Evolutionary conservation across 805 yeast species (phyloP), one percentile per base, ranked within the genome.

Genomic region (Cyberlindnera meyerae): DNA sequence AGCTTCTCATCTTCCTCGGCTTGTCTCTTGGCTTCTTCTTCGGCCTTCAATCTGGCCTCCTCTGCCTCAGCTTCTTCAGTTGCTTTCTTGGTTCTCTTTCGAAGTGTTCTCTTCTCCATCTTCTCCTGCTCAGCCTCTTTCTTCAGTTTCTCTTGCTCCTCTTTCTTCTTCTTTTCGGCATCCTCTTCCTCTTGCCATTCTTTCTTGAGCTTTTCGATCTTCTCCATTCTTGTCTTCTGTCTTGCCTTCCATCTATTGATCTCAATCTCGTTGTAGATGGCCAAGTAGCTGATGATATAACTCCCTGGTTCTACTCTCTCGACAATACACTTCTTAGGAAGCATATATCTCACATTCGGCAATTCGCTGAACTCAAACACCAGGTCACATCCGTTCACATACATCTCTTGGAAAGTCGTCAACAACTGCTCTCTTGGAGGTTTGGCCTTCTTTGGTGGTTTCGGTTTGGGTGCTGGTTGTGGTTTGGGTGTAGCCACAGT

Each of bases 341-440:
- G 54, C 40, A 72, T 62, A 51, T 73, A 90, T 40, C 97, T 70
- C 7, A 79, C 79, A 31, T 79, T 71, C 0, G 93, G 75, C 54
- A 79, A 80, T 49, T 93, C 97, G 18, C 72, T 71, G 61, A 79
- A 90, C 58, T 93, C 98, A 57, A 90, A 79, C 6, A 88, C 79
- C 27, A 93, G 56, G 36, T 85, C 82, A 1, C 94, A 87, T 48
- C 76, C 75, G 25, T 71, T 57, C 16, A 75, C 62, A 49, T 82
- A 83, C 54, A 77, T 72, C 47, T 81, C 89, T 51, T 84, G 94
- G 50, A 83, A 82, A 0, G 88, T 79, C 0, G 93, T 82, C 34
- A 84, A 60, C 47, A 75, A 77, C 42, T 70, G 76, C 31, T 80
- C 85, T 41, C 68, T 54, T 48, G 51, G 50, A 4, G 48, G 43